phyloP scores from a whole-genome alignment of 1,284 basidiomycete genomes.

The Rhodotorula sp. region DNA sequence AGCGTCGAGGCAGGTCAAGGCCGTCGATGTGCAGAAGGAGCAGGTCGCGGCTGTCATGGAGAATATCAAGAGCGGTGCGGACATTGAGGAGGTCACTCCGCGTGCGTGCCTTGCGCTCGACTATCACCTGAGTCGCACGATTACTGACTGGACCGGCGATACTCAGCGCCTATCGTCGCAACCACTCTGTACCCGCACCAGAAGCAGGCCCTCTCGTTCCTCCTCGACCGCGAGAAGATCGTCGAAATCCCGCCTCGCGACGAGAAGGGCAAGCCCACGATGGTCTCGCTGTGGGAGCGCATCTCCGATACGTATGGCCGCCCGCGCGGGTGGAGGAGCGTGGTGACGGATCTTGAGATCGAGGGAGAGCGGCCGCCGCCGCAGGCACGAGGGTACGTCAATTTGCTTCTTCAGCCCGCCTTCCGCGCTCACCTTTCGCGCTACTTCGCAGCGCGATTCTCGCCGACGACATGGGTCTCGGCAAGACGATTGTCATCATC shows the following conservation, averaged over 20 bases:
- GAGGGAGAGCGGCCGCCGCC: conserved; percentile 63
- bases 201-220: conserved; percentile 94
- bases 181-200: conserved; percentile 96
- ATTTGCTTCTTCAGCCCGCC: too few species aligned
- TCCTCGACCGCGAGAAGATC: conserved; percentile 78
- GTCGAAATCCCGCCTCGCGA: conserved; percentile 39
- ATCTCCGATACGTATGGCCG: conserved; percentile 60
- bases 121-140: neutral
- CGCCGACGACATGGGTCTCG: conserved; percentile 68
- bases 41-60: conserved; percentile 94
- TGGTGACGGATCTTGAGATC: conserved; percentile 77
- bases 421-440: neutral
- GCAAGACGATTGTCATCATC: conserved; percentile 91
- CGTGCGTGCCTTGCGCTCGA: conserved; percentile 56
- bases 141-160: too few species aligned
- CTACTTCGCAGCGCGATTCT: conserved; percentile 64
- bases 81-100: conserved; percentile 80
- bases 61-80: conserved; percentile 79
- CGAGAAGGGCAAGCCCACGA: conserved; percentile 53
- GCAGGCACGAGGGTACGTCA: conserved; percentile 66
- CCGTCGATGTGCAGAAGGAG: conserved; percentile 84
- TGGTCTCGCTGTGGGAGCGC: conserved; percentile 75
- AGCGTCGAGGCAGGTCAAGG: conserved; percentile 55
- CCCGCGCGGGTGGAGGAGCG: conserved; percentile 69
- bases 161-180: conserved; percentile 71